phyloP scores from a whole-genome alignment of 176 grass and related monocot genomes.

The Oryza glumipatula region DNA sequence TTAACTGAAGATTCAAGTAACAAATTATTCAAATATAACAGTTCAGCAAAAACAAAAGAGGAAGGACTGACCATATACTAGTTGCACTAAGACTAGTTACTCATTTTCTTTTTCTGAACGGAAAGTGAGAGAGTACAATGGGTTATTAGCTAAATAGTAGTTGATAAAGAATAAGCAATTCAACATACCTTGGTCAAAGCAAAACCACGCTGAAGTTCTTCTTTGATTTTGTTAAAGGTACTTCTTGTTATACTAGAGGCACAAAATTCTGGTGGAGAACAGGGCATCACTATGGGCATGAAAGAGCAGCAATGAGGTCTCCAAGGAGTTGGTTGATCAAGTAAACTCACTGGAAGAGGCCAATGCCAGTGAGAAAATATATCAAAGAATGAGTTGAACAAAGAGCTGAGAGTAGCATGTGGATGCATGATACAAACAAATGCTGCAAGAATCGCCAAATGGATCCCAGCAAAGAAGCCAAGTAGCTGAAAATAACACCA shows the following conservation, averaged over 20 bases:
- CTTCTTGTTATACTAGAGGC: slow-evolving; percentile 64
- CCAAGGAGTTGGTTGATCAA: slow-evolving; percentile 44
- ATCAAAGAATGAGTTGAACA: slow-evolving; percentile 61
- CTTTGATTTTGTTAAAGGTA: slow-evolving; percentile 73
- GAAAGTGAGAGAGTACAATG: neutral
- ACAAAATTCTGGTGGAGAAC: slow-evolving; percentile 57
- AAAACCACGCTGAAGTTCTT: slow-evolving; percentile 62
- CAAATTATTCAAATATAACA: neutral
- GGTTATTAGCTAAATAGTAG: slow-evolving; percentile 16
- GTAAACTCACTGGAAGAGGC: slow-evolving; percentile 69
- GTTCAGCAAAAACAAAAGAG: slow-evolving; percentile 8
- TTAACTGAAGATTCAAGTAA: slow-evolving; percentile 23
- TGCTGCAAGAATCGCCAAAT: slow-evolving; percentile 70
- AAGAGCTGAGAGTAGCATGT: slow-evolving; percentile 55
- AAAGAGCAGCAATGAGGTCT: slow-evolving; percentile 57
- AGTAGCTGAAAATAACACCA: slow-evolving; percentile 54
- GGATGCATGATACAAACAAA: slow-evolving; percentile 67
- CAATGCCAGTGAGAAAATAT: slow-evolving; percentile 67
- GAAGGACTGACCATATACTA: slow-evolving; percentile 22
- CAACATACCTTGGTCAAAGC: slow-evolving; percentile 60
- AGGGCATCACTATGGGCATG: slow-evolving; percentile 76
- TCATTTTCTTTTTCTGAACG: neutral
- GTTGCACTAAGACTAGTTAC: neutral
- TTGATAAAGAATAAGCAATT: neutral
- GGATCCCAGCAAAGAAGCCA: slow-evolving; percentile 77